These are phyloP conservation scores for Arctostaphylos glauca DNA, from an alignment of 148 eudicot genomes.

Conservation along the genomic window DNA sequence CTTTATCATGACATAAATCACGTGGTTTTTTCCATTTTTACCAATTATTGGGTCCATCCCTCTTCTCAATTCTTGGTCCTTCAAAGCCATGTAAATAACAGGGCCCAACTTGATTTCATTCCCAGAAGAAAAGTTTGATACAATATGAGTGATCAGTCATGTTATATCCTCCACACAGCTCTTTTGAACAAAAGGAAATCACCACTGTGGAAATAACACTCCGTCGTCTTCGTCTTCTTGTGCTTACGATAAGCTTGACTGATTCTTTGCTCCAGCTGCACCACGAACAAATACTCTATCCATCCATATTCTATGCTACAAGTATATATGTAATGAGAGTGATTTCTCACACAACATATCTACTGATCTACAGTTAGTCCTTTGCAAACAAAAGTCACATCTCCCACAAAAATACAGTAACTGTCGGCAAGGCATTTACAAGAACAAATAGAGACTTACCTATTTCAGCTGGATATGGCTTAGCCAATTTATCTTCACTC, in stretches of 20 bases:
- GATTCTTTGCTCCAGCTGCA: background rate
- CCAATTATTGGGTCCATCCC: background rate
- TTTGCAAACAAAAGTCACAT: background rate
- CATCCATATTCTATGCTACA: background rate
- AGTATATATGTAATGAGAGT: background rate
- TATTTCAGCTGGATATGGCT: background rate
- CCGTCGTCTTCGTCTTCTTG: too few species aligned
- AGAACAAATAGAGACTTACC: background rate
- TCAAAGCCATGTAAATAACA: background rate
- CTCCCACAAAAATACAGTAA: background rate
- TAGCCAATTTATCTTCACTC: background rate
- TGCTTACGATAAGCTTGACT: background rate
- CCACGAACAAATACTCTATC: background rate
- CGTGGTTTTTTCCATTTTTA: background rate
- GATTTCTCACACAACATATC: background rate
- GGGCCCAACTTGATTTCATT: background rate
- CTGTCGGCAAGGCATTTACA: background rate
- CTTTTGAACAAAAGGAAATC: background rate
- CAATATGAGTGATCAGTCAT: background rate
- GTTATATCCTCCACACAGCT: background rate
- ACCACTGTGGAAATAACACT: too few species aligned
- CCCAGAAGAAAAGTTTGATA: background rate
- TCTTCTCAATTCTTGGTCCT: background rate
- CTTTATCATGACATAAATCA: background rate
- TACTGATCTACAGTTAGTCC: background rate